Evolutionary conservation across 2,329 filamentous ascomycete genomes (phyloP).

Genomic region (Zarea fungicola): DNA sequence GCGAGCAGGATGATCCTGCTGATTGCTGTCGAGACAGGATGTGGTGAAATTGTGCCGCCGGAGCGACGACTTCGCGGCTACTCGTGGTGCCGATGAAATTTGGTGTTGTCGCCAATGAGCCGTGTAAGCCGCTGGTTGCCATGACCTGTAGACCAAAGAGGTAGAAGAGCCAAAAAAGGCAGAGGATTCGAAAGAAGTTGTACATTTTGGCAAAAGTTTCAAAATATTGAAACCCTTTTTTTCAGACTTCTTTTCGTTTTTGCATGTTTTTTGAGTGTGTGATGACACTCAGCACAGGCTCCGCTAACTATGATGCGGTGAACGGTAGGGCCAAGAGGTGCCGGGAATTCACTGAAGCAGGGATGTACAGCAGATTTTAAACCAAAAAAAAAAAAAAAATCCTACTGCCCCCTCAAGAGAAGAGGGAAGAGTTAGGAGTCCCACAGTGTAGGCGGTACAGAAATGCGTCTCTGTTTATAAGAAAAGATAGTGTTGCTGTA

Average conservation of each 20-base stretch:
- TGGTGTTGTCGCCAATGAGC: too few species aligned
- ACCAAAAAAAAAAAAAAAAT: background rate
- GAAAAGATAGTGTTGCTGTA: too few species aligned
- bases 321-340: too few species aligned
- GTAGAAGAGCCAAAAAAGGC: slow-evolving; percentile 1
- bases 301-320: too few species aligned
- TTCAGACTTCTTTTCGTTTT: background rate
- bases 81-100: background rate
- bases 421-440: too few species aligned
- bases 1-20: slow-evolving; percentile 35
- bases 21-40: slow-evolving; percentile 16
- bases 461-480: background rate
- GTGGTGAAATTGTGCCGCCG: background rate
- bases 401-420: too few species aligned
- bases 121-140: background rate
- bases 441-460: background rate
- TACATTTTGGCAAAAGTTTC: background rate
- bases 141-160: background rate
- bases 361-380: too few species aligned
- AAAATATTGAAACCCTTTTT: background rate
- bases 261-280: background rate
- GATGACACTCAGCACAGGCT: background rate
- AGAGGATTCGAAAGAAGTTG: background rate
- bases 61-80: background rate
- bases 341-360: too few species aligned